Evolutionary conservation across 1,284 basidiomycete species (phyloP), one percentile per base, ranked within the genome.

Genomic region (Cryptococcus jaspeensis): DNA sequence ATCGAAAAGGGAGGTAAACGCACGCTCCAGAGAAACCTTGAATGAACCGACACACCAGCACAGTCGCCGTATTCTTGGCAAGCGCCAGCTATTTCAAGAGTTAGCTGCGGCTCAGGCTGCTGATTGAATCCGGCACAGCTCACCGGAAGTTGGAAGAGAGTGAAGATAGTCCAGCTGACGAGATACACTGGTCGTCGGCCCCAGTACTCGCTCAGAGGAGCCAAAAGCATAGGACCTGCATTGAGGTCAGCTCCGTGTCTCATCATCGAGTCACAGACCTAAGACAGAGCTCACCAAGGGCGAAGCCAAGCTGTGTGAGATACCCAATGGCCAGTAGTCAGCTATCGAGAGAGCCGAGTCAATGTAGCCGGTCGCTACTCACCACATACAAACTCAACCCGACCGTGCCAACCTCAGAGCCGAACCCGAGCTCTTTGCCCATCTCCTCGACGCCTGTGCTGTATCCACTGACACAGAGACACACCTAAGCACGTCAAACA

Each of bases 21-120:
- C 52, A 68, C 64, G 67, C 67, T 53, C 66, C 65, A 1, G 69
- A 62, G 39, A 70, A 65, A 22, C 70, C 70, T 45, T 67, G 65
- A 2, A 72, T 60, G 62, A 71, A 72, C 9, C 70, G 64, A 43
- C 65, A 71, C 20, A 68, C 65, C 35, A 70, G 46, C 5, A 72
- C 54, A 0, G 64, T 68, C 12, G 56, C 60, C 7, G 64, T 55
- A 32, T 69, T 71, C 20, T 66, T 56, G 11, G 70, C 67, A 9
- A 72, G 58, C 12, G 70, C 69, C 25, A 71, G 60, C 64, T 68
- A n/a, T 12, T 23, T 39, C 5, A 15, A 32, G 28, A 4, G 28
- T 28, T 40, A 44, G 50, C 13, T 18, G 28, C n/a, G 23, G 25
- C 45, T 20, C 25, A 32, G 1, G 38, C 18, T 32, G 11, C 20